phyloP scores from a whole-genome alignment of 1,139 yeast genomes.

The Chernovozyma sophiae-reginae region DNA sequence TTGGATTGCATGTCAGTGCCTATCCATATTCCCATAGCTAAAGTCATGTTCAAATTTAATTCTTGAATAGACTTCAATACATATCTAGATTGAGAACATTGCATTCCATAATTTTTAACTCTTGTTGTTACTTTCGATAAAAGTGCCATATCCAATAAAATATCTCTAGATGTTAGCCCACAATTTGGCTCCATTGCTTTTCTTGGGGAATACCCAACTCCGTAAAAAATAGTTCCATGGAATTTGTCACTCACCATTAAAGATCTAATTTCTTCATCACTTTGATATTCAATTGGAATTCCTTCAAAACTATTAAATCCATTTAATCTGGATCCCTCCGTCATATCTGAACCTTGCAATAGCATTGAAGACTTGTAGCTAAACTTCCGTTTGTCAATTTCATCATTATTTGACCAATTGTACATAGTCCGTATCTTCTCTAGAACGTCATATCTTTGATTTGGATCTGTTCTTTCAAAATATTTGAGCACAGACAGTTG shows the following conservation, averaged over 20 bases:
- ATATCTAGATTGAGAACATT: conserved; percentile 53
- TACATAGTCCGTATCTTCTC: conserved; percentile 2
- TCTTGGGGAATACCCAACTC: conserved; percentile 58
- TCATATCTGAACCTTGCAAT: neutral
- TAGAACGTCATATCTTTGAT: conserved; percentile 8
- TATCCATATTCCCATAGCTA: conserved; percentile 66
- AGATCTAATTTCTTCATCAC: conserved; percentile 16
- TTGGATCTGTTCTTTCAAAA: conserved; percentile 10
- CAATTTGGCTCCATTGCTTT: conserved; percentile 50
- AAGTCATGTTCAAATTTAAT: conserved; percentile 49
- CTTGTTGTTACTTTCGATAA: conserved; percentile 56
- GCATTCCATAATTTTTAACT: conserved; percentile 58
- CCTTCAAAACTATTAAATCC: conserved; percentile 17
- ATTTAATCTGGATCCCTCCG: conserved; percentile 8
- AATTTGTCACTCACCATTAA: conserved; percentile 25
- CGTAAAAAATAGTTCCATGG: conserved; percentile 41
- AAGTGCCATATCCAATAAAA: conserved; percentile 50
- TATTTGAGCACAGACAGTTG: conserved; percentile 14
- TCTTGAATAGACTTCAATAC: conserved; percentile 52
- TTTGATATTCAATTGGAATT: conserved; percentile 4
- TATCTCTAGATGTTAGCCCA: conserved; percentile 45
- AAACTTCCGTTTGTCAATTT: neutral
- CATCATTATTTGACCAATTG: neutral
- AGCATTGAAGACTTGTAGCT: neutral
- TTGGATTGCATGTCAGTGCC: conserved; percentile 41